Evolutionary conservation across 2,329 filamentous ascomycete species (phyloP).

Genomic region (Calonectria naviculata): DNA sequence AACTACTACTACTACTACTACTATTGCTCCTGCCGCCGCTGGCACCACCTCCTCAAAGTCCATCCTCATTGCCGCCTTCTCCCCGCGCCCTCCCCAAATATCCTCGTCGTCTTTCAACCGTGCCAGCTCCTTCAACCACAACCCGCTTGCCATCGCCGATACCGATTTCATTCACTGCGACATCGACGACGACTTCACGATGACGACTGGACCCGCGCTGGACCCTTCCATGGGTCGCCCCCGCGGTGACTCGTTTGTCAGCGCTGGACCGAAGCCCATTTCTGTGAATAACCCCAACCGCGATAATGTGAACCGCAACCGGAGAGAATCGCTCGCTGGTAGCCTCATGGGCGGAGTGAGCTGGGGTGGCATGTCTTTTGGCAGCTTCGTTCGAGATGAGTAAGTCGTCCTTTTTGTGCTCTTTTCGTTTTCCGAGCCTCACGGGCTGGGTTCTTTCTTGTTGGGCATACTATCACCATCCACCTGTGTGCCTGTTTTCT

Average conservation of each 20-base stretch:
- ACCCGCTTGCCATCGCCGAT: constrained; percentile 40
- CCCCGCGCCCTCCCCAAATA: constrained; percentile 29
- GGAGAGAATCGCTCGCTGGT: constrained; percentile 71
- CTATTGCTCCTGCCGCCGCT: constrained; percentile 33
- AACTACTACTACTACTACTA: constrained; percentile 39
- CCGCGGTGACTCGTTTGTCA: constrained; percentile 74
- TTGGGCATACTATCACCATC: constrained; percentile 2
- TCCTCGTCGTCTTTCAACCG: constrained; percentile 13
- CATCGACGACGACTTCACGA: constrained; percentile 54
- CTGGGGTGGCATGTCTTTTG: constrained; percentile 96
- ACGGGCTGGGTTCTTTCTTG: background rate
- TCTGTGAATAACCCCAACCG: constrained; percentile 74
- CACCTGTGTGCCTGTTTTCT: background rate
- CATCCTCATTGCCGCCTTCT: constrained; percentile 38
- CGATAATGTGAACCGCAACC: constrained; percentile 66
- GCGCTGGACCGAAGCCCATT: constrained; percentile 73
- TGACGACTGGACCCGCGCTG: constrained; percentile 70
- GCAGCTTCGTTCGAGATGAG: constrained; percentile 98
- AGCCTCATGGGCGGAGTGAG: constrained; percentile 87
- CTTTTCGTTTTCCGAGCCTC: constrained; percentile 8
- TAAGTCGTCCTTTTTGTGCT: constrained; percentile 64
- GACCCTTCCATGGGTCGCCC: constrained; percentile 67
- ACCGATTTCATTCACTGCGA: constrained; percentile 39
- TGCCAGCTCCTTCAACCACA: constrained; percentile 18
- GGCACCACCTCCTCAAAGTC: constrained; percentile 46